Conservation (phyloP, 257 asterid species). For the Capsicum rhomboideum region DNA sequence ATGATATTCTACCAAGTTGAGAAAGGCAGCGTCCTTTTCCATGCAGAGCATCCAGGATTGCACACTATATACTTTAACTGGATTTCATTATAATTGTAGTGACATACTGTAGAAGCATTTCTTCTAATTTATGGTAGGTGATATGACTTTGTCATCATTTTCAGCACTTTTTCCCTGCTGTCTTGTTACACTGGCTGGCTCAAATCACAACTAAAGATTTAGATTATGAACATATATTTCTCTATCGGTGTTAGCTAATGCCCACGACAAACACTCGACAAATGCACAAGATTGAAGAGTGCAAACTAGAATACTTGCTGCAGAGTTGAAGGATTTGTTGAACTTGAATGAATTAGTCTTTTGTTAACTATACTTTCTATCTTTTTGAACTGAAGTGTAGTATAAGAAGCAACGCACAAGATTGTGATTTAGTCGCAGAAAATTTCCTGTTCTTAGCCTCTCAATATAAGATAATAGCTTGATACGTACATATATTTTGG, state of each 20-base stretch:
- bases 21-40: not conserved
- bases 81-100: not conserved
- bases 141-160: not conserved
- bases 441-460: not conserved
- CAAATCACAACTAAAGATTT: not conserved
- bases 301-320: not conserved
- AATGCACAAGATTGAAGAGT: not conserved
- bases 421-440: not conserved
- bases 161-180: not conserved
- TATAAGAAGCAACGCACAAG: not conserved
- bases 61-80: not conserved
- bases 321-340: not conserved
- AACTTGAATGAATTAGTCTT: not conserved
- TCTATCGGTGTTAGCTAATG: not conserved
- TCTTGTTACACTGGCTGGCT: not conserved
- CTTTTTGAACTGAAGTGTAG: not conserved
- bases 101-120: not conserved
- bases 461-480: not conserved
- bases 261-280: not conserved
- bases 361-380: not conserved
- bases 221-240: not conserved
- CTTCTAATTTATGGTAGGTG: not conserved
- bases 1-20: not conserved
- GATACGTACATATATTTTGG: not conserved
- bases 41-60: not conserved